Percentiles rank a stretch among this genome's conserved stretches.
Evolutionary conservation across 2,329 filamentous ascomycete genomes (phyloP).

Genomic region (Trichoderma atroviride): DNA sequence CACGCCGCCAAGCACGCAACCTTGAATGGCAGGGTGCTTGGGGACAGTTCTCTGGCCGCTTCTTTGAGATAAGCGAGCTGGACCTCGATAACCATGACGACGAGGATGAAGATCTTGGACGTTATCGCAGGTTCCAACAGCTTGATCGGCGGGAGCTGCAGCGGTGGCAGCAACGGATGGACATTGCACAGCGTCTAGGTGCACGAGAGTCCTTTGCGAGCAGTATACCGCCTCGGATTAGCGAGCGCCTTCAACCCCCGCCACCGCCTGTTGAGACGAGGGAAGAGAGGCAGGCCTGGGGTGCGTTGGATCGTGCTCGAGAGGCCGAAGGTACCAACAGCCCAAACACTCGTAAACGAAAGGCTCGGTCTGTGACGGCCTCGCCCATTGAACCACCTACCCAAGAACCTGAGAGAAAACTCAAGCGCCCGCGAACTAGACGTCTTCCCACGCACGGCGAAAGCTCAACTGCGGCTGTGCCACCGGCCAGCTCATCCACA

Average conservation of each 20-base stretch:
- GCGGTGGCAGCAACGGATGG: constrained; percentile 82
- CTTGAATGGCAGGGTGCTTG: constrained; percentile 90
- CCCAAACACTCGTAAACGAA: constrained; percentile 70
- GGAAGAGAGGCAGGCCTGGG: constrained; percentile 86
- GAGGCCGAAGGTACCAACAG: constrained; percentile 59
- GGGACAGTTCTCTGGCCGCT: constrained; percentile 63
- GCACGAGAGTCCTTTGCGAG: constrained; percentile 72
- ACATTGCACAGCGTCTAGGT: constrained; percentile 79
- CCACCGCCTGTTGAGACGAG: constrained; percentile 67
- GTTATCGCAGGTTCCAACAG: constrained; percentile 57
- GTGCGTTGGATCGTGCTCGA: constrained; percentile 82
- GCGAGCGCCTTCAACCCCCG: constrained; percentile 61
- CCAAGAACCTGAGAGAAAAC: constrained; percentile 75
- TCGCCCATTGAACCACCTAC: constrained; percentile 67
- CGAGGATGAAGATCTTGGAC: constrained; percentile 72
- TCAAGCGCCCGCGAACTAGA: constrained; percentile 84
- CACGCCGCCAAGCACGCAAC: constrained; percentile 66
- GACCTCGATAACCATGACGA: constrained; percentile 48
- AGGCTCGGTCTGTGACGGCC: constrained; percentile 67
- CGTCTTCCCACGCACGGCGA: constrained; percentile 58
- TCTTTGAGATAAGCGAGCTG: constrained; percentile 59
- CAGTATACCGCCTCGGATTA: constrained; percentile 59
- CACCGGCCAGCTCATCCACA: constrained; percentile 37
- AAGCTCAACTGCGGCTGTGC: constrained; percentile 44
- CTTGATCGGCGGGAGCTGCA: constrained; percentile 63